Conservation (phyloP, 495 filamentous ascomycete genomes). For the Penicillium canescens region DNA sequence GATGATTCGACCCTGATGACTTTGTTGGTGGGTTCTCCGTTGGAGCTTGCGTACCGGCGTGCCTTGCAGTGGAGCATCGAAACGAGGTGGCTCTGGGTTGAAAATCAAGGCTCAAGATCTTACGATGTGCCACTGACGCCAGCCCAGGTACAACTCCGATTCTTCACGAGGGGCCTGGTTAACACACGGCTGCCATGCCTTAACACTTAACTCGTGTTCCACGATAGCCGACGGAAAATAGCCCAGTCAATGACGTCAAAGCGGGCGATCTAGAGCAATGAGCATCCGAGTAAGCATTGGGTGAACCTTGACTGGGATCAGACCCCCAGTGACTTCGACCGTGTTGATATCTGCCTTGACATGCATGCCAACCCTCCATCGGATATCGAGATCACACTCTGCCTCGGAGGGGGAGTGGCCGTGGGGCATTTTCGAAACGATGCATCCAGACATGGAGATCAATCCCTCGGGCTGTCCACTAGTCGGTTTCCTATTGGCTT, state of each 20-base stretch:
- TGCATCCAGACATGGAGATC: slow-evolving; percentile 23
- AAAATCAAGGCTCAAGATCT: slow-evolving; percentile 3
- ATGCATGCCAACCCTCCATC: neutral
- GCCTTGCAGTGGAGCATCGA: slow-evolving; percentile 14
- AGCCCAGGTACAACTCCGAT: neutral
- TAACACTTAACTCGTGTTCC: neutral
- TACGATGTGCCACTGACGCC: slow-evolving; percentile 17
- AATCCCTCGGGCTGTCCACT: slow-evolving; percentile 13
- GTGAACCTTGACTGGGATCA: slow-evolving; percentile 18
- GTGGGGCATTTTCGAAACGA: slow-evolving; percentile 9
- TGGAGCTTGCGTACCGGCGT: slow-evolving; percentile 4
- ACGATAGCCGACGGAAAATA: slow-evolving; percentile 17
- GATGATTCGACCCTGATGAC: neutral
- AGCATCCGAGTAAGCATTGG: neutral
- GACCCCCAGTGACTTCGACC: slow-evolving; percentile 11
- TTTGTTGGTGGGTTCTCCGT: neutral
- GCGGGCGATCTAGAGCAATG: slow-evolving; percentile 1
- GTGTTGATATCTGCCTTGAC: neutral
- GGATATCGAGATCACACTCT: slow-evolving; percentile 1
- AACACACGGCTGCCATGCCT: neutral
- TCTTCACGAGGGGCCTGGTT: neutral
- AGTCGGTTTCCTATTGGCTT: slow-evolving; percentile 12
- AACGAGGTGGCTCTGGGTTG: neutral
- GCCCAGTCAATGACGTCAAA: slow-evolving; percentile 11
- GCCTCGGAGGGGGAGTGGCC: neutral